Base-by-base conservation (phyloP, 2,329 filamentous ascomycete species). In the Massarina eburnea region DNA sequence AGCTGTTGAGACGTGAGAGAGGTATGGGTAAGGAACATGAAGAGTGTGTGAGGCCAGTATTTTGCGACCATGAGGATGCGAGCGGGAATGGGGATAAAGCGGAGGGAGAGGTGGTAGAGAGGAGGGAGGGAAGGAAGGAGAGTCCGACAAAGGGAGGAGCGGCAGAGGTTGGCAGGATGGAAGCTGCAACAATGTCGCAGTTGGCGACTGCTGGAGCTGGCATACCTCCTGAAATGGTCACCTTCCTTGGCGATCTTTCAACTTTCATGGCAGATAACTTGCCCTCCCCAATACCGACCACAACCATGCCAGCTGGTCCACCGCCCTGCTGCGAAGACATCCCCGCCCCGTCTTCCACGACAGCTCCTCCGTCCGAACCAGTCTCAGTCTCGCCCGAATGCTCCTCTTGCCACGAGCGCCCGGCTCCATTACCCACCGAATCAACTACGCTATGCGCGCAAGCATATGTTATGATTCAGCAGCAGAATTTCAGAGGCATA, bases 381-480 rank as follows among this genome's bases (percentile, higher is more conserved):
- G 4, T 4, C 27, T 17, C 39, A 4, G 6, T 36, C 1, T 52
- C 54, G 12, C 55, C 58, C 2, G 61, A 67, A 42, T 69, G 62
- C 52, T 41, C 57, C 7, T 52, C 57, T 1, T 67, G 64, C 41
- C 55, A 56, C 12, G 61, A 54, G 2, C 53, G 58, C 1, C 64
- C 64, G 0, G 46, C 55, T 4, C 62, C 66, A 2, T 41, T 52
- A 2, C 60, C 61, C 2, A 57, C 53, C 1, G 65, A 68, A 43
- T 61, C 53, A 37, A 70, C 66, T 0, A 70, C 65, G 10, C 50
- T 66, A 8, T 70, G 65, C 40, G 64, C 62, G 2, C 61, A 67
- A 29, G 65, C 66, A 0, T 70, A 62, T 41, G 51, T 65, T 4
- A 46, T 70, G 40, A 68, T 70, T 5, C 48, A 57, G 27, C 63